Conservation (phyloP, 106 monocot species). For the Amphibolis antarctica region DNA sequence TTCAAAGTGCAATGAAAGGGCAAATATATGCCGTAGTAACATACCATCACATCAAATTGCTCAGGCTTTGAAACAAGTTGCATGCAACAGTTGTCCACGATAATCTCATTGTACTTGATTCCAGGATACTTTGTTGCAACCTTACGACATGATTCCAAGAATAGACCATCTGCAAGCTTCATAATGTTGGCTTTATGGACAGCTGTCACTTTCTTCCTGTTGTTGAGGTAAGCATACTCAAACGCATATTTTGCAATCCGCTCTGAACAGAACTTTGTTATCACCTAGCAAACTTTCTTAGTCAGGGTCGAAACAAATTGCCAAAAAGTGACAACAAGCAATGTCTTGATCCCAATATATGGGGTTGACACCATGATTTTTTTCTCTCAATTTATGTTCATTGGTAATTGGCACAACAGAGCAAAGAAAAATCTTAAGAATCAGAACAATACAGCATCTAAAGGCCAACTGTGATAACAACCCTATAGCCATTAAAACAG, state of each 20-base stretch:
- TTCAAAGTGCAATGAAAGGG: neutral
- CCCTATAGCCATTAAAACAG: too few species aligned
- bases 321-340: neutral
- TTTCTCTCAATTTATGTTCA: too few species aligned
- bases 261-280: constrained; percentile 66
- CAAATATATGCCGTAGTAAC: neutral
- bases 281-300: constrained; percentile 31
- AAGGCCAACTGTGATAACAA: too few species aligned
- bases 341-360: neutral
- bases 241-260: constrained; percentile 61
- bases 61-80: constrained; percentile 63
- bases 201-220: constrained; percentile 57
- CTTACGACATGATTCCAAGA: constrained; percentile 55
- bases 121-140: constrained; percentile 51
- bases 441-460: too few species aligned
- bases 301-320: neutral
- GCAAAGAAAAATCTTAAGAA: too few species aligned
- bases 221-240: constrained; percentile 68
- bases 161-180: constrained; percentile 65
- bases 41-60: constrained; percentile 65
- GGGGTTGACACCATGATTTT: too few species aligned
- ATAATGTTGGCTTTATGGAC: constrained; percentile 63
- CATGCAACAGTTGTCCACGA: constrained; percentile 52
- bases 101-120: constrained; percentile 50
- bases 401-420: too few species aligned